Evolutionary conservation across 116 monocot genomes (phyloP), one percentile per base, ranked within the genome.

Genomic region (Iris pallida): DNA sequence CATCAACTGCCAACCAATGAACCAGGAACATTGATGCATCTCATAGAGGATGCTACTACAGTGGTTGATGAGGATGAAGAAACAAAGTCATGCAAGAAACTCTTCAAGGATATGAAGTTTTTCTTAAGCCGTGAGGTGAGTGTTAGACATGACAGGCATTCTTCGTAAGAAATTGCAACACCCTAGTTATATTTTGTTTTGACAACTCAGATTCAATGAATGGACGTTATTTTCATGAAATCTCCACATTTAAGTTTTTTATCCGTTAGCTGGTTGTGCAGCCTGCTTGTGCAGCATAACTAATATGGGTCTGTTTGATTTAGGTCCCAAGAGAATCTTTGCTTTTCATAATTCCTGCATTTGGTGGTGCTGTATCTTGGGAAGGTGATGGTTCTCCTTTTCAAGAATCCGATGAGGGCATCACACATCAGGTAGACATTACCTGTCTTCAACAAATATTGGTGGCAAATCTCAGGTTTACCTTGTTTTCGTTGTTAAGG

Each of bases 361-460:
- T 98, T 81, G 98, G 98, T 61, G 97, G 98, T 64, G 67, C 75
- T 13, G 90, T 98, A 30, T 90, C 93, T n/a, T 98, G 98, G 98
- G 98, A 92, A 16, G 98, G 98, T 20, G 86, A 86, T 79, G 83
- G 86, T 60, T 77, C 88, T 64, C 98, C 98, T 58, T 79, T 86
- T 47, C 74, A 72, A 44, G 98, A 93, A 76, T 14, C 80, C 16
- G 88, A 90, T 71, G 83, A 93, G 63, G 61, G 68, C 30, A 93
- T 93, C 51, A 90, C 90, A 7, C 83, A 98, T 88, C 98, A 98
- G 90, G 98, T 98, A 67, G 12, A 13, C 16, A 54, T 14, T 69
- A 16, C 52, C n/a, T 65, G 15, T 16, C 47, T 61, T 19, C 16
- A 51, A 47, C 58, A 5, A 10, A 59, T 52, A 30, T 30, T 30